A percentile compares a stretch with the other conserved stretches of the same genome.
phyloP scores from a whole-genome alignment of 805 yeast species.

The Saturnispora gosingensis region DNA sequence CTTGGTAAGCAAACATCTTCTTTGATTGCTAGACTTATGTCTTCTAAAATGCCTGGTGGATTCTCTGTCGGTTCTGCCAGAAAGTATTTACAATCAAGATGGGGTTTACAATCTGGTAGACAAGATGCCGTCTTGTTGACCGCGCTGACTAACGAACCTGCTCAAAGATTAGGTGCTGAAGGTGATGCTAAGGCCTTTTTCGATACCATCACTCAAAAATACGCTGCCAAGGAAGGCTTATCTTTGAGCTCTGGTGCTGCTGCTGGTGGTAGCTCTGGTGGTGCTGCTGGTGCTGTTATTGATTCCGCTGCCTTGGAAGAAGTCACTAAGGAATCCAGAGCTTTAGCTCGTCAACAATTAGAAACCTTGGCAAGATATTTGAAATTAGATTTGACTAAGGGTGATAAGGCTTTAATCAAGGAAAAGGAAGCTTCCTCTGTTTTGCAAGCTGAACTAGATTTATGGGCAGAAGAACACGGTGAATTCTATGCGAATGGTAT shows the following conservation, averaged over 20 bases:
- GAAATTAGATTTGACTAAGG: conserved; percentile 84
- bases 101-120: conserved; percentile 90
- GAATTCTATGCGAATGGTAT: conserved; percentile 91
- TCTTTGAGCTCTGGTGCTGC: conserved; percentile 62
- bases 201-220: conserved; percentile 73
- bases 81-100: conserved; percentile 82
- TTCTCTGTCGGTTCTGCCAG: conserved; percentile 87
- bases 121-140: conserved; percentile 82
- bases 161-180: conserved; percentile 77
- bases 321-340: conserved; percentile 59
- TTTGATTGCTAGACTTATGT: conserved; percentile 79
- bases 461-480: conserved; percentile 85
- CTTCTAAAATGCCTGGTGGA: conserved; percentile 99
- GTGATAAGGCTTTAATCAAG: conserved; percentile 73
- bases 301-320: conserved; percentile 94
- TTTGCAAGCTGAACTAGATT: conserved; percentile 83
- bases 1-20: conserved; percentile 92
- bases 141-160: conserved; percentile 86
- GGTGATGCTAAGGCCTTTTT: conserved; percentile 85
- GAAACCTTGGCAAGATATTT: conserved; percentile 93
- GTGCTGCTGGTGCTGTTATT: conserved; percentile 75
- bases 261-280: conserved; percentile 40
- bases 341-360: conserved; percentile 69
- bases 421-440: conserved; percentile 79
- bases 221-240: conserved; percentile 76